Conservation (phyloP, 139 green algal genomes). For the Closterium sp. region DNA sequence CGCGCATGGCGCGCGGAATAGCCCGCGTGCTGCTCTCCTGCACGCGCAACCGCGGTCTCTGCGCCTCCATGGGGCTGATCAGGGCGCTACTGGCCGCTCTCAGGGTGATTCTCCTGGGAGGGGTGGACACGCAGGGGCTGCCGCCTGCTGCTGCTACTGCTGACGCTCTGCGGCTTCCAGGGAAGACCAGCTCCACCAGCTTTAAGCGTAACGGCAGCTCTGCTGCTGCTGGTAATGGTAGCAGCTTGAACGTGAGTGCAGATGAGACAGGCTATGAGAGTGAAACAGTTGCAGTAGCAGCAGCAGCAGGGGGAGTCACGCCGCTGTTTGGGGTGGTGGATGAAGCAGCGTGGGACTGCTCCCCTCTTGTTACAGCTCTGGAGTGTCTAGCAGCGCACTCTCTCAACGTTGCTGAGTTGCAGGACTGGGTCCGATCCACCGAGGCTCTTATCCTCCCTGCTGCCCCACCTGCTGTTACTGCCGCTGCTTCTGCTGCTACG, state of each 20-base stretch:
- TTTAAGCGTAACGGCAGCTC: neutral
- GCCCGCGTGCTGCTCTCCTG: conserved; percentile 12
- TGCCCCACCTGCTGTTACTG: neutral
- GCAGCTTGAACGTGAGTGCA: neutral
- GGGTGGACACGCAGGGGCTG: neutral
- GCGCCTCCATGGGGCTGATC: conserved; percentile 12
- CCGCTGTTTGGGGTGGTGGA: neutral
- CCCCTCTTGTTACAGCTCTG: neutral
- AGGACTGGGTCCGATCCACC: neutral
- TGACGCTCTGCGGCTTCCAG: neutral
- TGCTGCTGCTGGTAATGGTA: too few relatives aligned
- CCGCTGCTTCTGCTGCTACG: neutral
- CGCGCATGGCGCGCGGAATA: conserved; percentile 2
- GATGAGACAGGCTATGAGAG: too few relatives aligned
- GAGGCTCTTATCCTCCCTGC: conserved; percentile 12
- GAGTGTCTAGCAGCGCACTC: neutral
- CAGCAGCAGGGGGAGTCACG: too few relatives aligned
- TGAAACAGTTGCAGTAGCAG: too few relatives aligned
- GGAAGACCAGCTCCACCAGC: neutral
- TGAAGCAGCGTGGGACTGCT: neutral
- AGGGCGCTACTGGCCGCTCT: neutral
- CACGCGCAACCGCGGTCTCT: conserved; percentile 31
- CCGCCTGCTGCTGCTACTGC: neutral
- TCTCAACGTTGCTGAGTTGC: conserved; percentile 17
- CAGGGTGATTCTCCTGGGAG: conserved; percentile 4